phyloP scores from a whole-genome alignment of 169 alveolate genomes.

The Eimeria praecox region DNA sequence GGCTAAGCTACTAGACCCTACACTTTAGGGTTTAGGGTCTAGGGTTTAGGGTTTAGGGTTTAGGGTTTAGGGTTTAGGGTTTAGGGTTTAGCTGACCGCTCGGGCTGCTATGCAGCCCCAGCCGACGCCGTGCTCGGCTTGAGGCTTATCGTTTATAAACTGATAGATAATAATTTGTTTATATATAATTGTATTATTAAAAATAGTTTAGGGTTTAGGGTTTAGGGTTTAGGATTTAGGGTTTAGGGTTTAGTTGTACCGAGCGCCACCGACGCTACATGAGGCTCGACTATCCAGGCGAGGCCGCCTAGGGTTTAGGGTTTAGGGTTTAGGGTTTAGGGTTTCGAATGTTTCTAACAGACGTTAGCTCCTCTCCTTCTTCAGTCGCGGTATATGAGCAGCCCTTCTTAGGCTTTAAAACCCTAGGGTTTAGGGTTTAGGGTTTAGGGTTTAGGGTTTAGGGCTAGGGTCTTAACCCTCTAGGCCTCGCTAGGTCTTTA shows the following conservation, averaged over 20 bases:
- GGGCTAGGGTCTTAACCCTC: background rate
- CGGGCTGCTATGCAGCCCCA: conserved; percentile 34
- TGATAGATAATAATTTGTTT: background rate
- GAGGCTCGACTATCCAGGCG: background rate
- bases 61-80: background rate
- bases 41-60: background rate
- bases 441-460: conserved; percentile 1
- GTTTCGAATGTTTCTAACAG: background rate
- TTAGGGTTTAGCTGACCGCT: conserved; percentile 8
- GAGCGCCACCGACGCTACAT: background rate
- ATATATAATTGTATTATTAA: background rate
- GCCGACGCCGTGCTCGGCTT: background rate
- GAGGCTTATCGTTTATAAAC: background rate
- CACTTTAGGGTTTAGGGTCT: background rate
- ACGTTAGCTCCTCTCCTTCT: background rate
- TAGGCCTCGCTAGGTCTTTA: too few relatives aligned
- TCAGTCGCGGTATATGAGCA: background rate
- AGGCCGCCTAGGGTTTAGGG: background rate
- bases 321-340: background rate
- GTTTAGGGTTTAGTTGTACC: background rate
- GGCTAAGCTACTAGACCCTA: background rate
- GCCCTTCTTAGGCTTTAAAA: too few relatives aligned
- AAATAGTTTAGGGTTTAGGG: background rate
- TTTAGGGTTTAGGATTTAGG: conserved; percentile 1
- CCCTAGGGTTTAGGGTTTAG: background rate